Base-by-base conservation (phyloP, 106 monocot genomes). In the Dioscorea dumetorum region DNA sequence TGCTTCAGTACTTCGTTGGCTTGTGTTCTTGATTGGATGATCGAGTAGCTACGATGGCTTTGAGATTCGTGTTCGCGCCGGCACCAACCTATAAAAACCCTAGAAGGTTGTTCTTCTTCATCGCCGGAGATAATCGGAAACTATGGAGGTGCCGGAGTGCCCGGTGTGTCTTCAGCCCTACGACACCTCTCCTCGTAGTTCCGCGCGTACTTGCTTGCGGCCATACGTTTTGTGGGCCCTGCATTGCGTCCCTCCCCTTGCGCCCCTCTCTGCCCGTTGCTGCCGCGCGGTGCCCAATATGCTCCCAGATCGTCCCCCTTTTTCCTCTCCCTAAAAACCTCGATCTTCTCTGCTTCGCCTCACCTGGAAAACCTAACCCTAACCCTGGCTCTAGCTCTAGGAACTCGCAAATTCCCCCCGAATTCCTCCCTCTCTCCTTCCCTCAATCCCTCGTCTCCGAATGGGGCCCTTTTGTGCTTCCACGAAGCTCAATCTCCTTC, bases 161-260 rank as follows among this genome's bases (percentile, higher is more conserved):
- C 86, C 91, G 11, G 82, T 91, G 10, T 97, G 91, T 68, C 84
- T 91, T 12, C 80, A 87, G 50, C 50, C 79, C 50, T 97, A 70
- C 74, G 81, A 77, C 51, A 61, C 49, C 16, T 13, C 72, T 63
- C n/a, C 32, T 66, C 54, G 48, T 69, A 24, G 78, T 88, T 63
- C 95, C 95, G 12, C 95, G 88, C 33, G 91, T 97, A 15, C 91
- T 97, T 58, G 72, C 86, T 16, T 97, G 95, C 80, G 95, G 95
- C 31, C 95, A 97, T 82, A 82, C 91, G 66, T 66, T 69, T 28
- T 97, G 95, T 76, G 82, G 82, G 21, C 22, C 51, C 12, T 97
- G 95, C 78, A 58, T 97, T 71, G 56, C 60, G 50, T 58, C 59
- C 24, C 80, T 97, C 63, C 73, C 88, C 33, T 19, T 72, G 0